Evolutionary conservation across 1,284 basidiomycete genomes (phyloP), one percentile per base, ranked within the genome.

Genomic region (Schizopora paradoxa): DNA sequence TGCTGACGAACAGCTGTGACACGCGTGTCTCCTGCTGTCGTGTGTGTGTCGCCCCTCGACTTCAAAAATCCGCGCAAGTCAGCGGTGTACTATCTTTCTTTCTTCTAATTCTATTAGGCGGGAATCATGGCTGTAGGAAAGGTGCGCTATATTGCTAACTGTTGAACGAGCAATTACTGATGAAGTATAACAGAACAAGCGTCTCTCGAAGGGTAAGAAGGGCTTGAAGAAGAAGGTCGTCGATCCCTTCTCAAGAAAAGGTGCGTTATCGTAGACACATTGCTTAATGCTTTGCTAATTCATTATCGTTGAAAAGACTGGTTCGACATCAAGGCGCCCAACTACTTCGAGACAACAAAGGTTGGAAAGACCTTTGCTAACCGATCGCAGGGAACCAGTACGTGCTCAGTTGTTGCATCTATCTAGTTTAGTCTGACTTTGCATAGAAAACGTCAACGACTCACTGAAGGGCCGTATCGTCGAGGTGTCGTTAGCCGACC

Each of bases 191-290:
- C 58, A 92, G 90, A 98, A 98, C 78, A 99, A 99, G 78, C 88
- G 95, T 70, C 85, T 98, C 63, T 95, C 92, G 48, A 99, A 99
- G 79, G 94, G 95, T 65, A 98, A 98, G 84, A 98, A 98, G 80
- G 93, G 94, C 68, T 85, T 96, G 77, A 96, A 95, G 86, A 96
- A 97, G 78, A 95, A 95, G 83, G 91, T 95, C 68, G 93, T 99
- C 59, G 96, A 99, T 81, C 93, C 96, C 59, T 98, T 99, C 89
- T 86, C 95, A 60, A 87, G 95, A 75, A 99, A 99, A 78, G 95
- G 92, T 86, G 55, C 42, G 69, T 55, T 18, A 35, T 18, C 18
- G 49, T 36, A 56, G 22, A 18, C 42, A 19, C 28, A 6, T 42
- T 53, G n/a, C 27, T 8, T 14, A 6, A 22, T 3, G 5, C n/a